Evolutionary conservation across 768 basidiomycete species (phyloP), one percentile per base, ranked within the genome.

Genomic region (Saitozyma podzolica): DNA sequence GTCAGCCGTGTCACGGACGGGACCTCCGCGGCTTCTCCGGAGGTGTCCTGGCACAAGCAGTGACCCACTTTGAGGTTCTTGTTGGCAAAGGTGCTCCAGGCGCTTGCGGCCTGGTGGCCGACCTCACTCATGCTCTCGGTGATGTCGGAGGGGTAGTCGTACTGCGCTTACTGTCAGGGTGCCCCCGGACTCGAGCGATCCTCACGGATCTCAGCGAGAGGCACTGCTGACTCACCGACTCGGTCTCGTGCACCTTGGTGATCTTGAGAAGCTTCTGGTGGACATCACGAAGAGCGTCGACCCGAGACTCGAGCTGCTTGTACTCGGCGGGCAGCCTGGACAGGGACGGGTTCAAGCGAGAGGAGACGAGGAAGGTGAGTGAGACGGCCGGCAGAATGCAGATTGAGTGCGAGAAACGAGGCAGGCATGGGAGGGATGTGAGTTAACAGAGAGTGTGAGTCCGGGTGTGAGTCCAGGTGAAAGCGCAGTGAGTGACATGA

Each of bases 281-380:
- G 6, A 91, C 88, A 50, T 84, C 82, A 67, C 87, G 86, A 56
- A 99, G 86, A 40, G 91, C 92, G 80, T 99, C 96, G 47, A 98
- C 96, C 59, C 92, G 89, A 51, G 88, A 84, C 81, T 99, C 96
- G 67, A 99, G 87, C 76, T 95, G 91, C 74, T 88, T 93, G 84
- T 98, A 99, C 80, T 99, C 95, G 91, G 82, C 65, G 7, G 69
- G 72, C 29, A 76, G 70, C 56, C 78, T 77, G 53, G 7, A 9
- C 10, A 47, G 29, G 29, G 29, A 29, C 29, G 29, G 29, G 29
- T 29, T 29, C 29, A 29, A 29, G 29, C 2, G 5, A 29, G 29
- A 29, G 5, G 29, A 2, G 29, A 29, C 2, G 5, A 29, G 29
- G 29, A 29, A 2, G 5, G 29, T 29, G 29, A 29, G 5, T 5